phyloP scores from a whole-genome alignment of 2,329 filamentous ascomycete species.

The Botrytis galanthina region DNA sequence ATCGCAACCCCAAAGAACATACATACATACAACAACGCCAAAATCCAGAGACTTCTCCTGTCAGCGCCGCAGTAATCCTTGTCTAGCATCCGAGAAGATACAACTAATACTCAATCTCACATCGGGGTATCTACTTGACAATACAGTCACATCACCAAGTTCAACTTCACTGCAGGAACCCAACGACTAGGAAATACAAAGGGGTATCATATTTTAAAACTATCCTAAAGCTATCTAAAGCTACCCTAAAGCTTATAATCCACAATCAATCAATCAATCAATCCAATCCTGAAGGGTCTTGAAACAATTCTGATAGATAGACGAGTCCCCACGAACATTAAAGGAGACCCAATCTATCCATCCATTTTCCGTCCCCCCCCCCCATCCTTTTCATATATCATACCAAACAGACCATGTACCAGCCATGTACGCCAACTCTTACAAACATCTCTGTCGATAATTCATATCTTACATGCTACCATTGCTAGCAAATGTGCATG shows the following conservation, averaged over 20 bases:
- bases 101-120: not conserved
- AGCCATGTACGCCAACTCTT: conserved; percentile 15
- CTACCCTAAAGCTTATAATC: not conserved
- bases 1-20: not conserved
- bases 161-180: not conserved
- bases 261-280: not conserved
- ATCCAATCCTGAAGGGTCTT: not conserved
- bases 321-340: not conserved
- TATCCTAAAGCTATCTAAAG: conserved; percentile 10
- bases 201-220: conserved; percentile 13
- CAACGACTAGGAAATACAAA: not conserved
- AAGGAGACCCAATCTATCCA: not conserved
- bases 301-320: not conserved
- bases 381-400: not conserved
- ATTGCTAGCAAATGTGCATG: conserved; percentile 18
- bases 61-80: not conserved
- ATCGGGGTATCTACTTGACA: not conserved
- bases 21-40: too few species aligned
- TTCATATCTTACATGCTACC: conserved; percentile 20
- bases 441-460: conserved; percentile 3
- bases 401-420: conserved; percentile 13
- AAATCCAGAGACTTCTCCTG: not conserved
- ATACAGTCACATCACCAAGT: not conserved
- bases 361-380: not conserved
- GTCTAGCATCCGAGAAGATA: not conserved